phyloP scores from a whole-genome alignment of 169 alveolate genomes.

The Cryptosporidium tyzzeri region DNA sequence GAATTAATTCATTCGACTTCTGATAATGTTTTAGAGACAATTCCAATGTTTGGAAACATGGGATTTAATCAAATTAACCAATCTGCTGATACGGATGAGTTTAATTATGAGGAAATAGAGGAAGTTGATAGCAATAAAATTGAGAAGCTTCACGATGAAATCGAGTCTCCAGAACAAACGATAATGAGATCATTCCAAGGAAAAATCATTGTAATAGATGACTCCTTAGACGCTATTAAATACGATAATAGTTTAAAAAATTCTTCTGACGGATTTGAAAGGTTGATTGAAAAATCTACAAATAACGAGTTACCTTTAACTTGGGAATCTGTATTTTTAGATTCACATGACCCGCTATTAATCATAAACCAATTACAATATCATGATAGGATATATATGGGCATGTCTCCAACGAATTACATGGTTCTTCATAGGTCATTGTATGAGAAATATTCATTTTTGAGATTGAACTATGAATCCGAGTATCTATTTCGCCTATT shows the following conservation, averaged over 20 bases:
- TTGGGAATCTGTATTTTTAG: conserved; percentile 71
- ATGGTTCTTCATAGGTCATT: conserved; percentile 26
- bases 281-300: background rate
- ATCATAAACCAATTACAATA: conserved; percentile 41
- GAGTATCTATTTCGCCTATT: conserved; percentile 46
- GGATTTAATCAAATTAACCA: conserved; percentile 1
- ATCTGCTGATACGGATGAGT: background rate
- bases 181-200: conserved; percentile 51
- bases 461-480: conserved; percentile 66
- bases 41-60: background rate
- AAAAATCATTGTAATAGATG: conserved; percentile 26
- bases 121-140: background rate
- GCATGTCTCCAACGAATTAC: conserved; percentile 74
- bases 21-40: background rate
- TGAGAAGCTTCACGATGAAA: conserved; percentile 24
- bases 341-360: conserved; percentile 51
- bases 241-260: background rate
- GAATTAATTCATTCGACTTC: background rate
- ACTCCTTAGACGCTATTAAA: background rate
- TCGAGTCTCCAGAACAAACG: conserved; percentile 58
- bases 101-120: background rate
- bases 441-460: conserved; percentile 67
- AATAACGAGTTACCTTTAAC: conserved; percentile 48
- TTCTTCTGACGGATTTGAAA: background rate
- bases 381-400: conserved; percentile 70